phyloP scores from a whole-genome alignment of 768 basidiomycete genomes.

The Gymnopilus dilepis region DNA sequence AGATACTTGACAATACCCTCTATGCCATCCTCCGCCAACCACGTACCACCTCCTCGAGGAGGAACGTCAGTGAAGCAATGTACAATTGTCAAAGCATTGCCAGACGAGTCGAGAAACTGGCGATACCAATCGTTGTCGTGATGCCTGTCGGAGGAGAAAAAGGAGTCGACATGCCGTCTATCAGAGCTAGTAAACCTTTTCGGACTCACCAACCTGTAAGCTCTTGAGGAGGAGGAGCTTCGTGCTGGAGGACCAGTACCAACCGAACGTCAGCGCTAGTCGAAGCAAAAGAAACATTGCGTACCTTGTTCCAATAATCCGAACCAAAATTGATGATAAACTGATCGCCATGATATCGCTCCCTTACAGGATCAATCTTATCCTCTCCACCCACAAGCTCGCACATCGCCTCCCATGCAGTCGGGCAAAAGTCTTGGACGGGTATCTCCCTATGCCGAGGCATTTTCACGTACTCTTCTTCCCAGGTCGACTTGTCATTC shows the following conservation, averaged over 20 bases:
- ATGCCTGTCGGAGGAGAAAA: background rate
- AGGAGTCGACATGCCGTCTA: no score
- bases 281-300: background rate
- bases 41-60: conserved; percentile 4
- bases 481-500: conserved; percentile 1
- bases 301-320: conserved; percentile 1
- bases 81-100: background rate
- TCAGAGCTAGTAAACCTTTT: no score
- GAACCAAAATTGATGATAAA: conserved; percentile 8
- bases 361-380: conserved; percentile 7
- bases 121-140: conserved; percentile 11
- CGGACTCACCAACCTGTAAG: background rate
- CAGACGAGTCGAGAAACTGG: conserved; percentile 6
- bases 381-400: conserved; percentile 6
- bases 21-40: conserved; percentile 5
- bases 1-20: conserved; percentile 3
- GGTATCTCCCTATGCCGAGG: conserved; percentile 7
- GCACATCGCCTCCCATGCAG: conserved; percentile 6
- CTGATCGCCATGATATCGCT: conserved; percentile 5
- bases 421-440: background rate
- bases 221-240: conserved; percentile 1
- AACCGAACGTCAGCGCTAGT: background rate
- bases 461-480: conserved; percentile 5
- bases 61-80: conserved; percentile 8
- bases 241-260: background rate